Percentiles rank a stretch among this genome's conserved stretches.
phyloP scores from a whole-genome alignment of 805 yeast species.

The Candida succiphila region DNA sequence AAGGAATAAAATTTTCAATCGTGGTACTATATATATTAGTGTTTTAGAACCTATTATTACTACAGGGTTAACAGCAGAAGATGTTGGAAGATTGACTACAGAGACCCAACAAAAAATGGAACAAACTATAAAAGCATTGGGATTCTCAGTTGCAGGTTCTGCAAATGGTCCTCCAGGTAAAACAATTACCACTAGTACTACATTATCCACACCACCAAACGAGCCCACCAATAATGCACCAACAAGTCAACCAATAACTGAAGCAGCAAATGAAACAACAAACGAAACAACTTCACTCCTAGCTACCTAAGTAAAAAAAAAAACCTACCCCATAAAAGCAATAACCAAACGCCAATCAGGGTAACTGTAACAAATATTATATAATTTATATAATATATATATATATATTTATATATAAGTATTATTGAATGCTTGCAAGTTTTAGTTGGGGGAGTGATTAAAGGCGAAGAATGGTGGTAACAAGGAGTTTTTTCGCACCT shows the following conservation, averaged over 20 bases:
- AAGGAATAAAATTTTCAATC: conserved; percentile 51
- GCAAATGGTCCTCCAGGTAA: neutral
- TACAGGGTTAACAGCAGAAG: conserved; percentile 56
- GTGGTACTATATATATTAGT: conserved; percentile 68
- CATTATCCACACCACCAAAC: too few species aligned
- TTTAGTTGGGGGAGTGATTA: too few species aligned
- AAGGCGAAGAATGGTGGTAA: too few species aligned
- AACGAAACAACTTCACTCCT: neutral
- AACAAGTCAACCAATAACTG: neutral
- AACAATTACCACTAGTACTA: neutral
- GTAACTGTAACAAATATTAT: too few species aligned
- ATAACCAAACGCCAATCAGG: too few species aligned
- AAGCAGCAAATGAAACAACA: neutral
- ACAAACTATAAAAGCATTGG: conserved; percentile 27
- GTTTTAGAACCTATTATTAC: conserved; percentile 80
- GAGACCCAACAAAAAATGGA: conserved; percentile 53
- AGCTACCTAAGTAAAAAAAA: neutral
- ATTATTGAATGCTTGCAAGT: too few species aligned
- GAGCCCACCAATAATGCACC: too few species aligned
- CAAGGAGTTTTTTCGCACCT: too few species aligned
- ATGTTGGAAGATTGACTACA: conserved; percentile 51
- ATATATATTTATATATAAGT: too few species aligned
- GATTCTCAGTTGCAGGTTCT: conserved; percentile 23
- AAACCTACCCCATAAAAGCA: too few species aligned
- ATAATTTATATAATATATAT: too few species aligned